These are phyloP conservation scores for Pichia sp. DNA, from an alignment of 1,139 yeast genomes.

Conservation along the genomic window DNA sequence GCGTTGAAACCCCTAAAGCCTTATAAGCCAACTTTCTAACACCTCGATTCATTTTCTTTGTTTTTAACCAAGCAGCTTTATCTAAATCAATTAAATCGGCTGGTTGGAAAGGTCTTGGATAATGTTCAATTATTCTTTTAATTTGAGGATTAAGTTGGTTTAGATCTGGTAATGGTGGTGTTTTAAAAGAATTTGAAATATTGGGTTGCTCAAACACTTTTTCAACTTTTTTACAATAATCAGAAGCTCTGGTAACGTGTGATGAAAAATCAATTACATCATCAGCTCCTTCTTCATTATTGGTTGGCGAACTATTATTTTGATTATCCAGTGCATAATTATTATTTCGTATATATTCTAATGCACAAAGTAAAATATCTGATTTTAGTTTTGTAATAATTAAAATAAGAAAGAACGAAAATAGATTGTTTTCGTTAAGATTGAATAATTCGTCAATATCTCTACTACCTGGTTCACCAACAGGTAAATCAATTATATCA, in stretches of 20 bases:
- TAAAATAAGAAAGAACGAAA: constrained; percentile 24
- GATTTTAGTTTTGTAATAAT: constrained; percentile 34
- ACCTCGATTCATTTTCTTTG: constrained; percentile 34
- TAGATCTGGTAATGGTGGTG: constrained; percentile 25
- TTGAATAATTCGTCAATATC: constrained; percentile 25
- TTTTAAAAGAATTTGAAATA: constrained; percentile 13
- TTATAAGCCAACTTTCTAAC: constrained; percentile 44
- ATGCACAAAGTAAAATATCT: constrained; percentile 32
- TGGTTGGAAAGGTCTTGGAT: constrained; percentile 25
- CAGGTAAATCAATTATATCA: constrained; percentile 6
- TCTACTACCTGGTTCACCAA: constrained; percentile 17
- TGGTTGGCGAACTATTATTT: background rate
- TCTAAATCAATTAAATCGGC: constrained; percentile 36
- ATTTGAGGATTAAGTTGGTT: constrained; percentile 19
- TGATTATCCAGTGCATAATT: constrained; percentile 12
- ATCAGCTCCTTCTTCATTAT: background rate
- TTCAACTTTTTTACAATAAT: constrained; percentile 2
- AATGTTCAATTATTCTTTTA: constrained; percentile 22
- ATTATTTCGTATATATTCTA: constrained; percentile 16
- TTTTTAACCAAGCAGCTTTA: constrained; percentile 35
- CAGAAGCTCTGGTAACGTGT: background rate
- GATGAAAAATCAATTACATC: background rate
- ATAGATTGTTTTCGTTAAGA: constrained; percentile 13
- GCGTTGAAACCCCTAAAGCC: constrained; percentile 45
- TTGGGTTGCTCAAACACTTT: constrained; percentile 13